Percentiles rank a stretch among this genome's conserved stretches.
These are phyloP conservation scores for Arachis stenosperma DNA, from an alignment of 306 rosid genomes.

Conservation along the genomic window DNA sequence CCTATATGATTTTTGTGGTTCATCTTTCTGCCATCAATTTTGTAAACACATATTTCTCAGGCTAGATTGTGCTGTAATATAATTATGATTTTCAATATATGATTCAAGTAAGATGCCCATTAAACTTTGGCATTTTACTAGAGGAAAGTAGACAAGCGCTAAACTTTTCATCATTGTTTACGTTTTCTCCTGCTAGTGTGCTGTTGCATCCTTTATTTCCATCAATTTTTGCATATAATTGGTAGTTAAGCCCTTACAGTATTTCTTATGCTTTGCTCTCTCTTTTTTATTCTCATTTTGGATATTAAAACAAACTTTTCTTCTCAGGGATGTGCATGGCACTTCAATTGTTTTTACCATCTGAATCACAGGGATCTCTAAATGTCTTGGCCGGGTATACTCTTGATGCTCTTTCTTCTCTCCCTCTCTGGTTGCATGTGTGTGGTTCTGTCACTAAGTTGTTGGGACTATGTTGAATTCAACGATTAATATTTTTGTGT, in stretches of 20 bases:
- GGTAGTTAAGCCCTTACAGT: slow-evolving; percentile 1
- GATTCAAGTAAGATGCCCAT: slow-evolving; percentile 9
- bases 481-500: background rate
- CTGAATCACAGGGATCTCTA: slow-evolving; percentile 74
- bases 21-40: slow-evolving; percentile 24
- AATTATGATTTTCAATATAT: slow-evolving; percentile 1
- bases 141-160: slow-evolving; percentile 18
- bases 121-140: background rate
- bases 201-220: background rate
- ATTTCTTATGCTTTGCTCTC: slow-evolving; percentile 26
- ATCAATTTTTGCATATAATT: slow-evolving; percentile 12
- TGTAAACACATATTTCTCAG: slow-evolving; percentile 7
- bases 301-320: slow-evolving; percentile 36
- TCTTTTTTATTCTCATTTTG: slow-evolving; percentile 8
- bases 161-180: slow-evolving; percentile 11
- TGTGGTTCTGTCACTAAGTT: background rate
- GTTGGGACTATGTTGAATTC: background rate
- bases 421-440: background rate
- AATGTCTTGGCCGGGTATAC: slow-evolving; percentile 81
- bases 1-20: slow-evolving; percentile 25
- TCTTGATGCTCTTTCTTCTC: slow-evolving; percentile 26
- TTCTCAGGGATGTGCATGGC: slow-evolving; percentile 95
- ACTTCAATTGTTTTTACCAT: slow-evolving; percentile 77
- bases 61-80: slow-evolving; percentile 9
- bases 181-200: slow-evolving; percentile 6